Evolutionary conservation across 2,329 filamentous ascomycete genomes (phyloP).

Genomic region (Pseudogymnoascus sp.): DNA sequence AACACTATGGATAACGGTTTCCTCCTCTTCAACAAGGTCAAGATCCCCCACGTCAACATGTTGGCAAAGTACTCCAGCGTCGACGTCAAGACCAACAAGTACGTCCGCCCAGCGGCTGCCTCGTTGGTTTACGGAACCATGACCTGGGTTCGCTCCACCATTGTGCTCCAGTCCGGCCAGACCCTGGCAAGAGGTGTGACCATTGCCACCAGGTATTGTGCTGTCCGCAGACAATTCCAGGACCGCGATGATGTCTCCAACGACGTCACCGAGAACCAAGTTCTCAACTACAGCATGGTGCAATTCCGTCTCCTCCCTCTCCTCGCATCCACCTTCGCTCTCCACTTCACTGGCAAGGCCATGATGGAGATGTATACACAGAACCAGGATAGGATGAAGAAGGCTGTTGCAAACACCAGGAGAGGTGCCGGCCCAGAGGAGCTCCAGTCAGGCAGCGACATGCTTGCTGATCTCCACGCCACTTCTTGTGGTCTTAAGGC

Average conservation of each 20-base stretch:
- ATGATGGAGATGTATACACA: constrained; percentile 70
- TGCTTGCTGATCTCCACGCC: constrained; percentile 67
- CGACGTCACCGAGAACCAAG: constrained; percentile 60
- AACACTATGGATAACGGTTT: constrained; percentile 81
- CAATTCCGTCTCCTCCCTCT: constrained; percentile 66
- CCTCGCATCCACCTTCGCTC: constrained; percentile 66
- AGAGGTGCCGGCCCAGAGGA: constrained; percentile 63
- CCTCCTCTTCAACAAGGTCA: constrained; percentile 68
- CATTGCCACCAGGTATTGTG: constrained; percentile 67
- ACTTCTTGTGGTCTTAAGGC: constrained; percentile 72
- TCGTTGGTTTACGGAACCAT: constrained; percentile 67
- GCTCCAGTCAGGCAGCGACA: constrained; percentile 55
- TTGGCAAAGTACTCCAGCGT: constrained; percentile 63
- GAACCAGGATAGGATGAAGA: constrained; percentile 60
- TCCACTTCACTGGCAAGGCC: constrained; percentile 69
- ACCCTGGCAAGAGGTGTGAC: constrained; percentile 69
- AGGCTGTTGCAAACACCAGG: constrained; percentile 31
- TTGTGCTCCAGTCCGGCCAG: constrained; percentile 65
- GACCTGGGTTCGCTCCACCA: constrained; percentile 67
- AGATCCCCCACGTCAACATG: constrained; percentile 69
- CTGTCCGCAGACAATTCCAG: constrained; percentile 70
- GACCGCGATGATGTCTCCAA: constrained; percentile 58
- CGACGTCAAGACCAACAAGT: constrained; percentile 61
- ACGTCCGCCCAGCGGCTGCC: constrained; percentile 58
- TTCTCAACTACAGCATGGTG: constrained; percentile 76